phyloP scores from a whole-genome alignment of 176 grass and related monocot species.

The Musa schizocarpa region DNA sequence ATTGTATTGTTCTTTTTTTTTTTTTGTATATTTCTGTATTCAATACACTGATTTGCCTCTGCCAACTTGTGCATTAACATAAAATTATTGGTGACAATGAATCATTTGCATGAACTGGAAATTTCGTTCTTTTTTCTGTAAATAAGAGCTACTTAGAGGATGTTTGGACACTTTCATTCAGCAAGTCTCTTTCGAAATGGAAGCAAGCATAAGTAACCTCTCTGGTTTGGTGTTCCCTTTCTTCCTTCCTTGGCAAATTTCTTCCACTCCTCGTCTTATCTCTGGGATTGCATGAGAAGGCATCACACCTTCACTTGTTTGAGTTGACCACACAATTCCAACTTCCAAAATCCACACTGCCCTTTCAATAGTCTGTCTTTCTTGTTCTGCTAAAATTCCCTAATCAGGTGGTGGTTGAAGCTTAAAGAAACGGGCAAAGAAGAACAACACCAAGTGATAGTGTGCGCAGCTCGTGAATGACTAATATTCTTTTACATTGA shows the following conservation, averaged over 20 bases:
- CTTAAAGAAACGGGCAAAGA: not conserved
- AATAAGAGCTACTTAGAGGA: too few relatives aligned
- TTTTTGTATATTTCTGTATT: too few relatives aligned
- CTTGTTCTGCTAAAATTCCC: constrained; percentile 1
- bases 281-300: not conserved
- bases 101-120: too few relatives aligned
- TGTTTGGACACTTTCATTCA: not conserved
- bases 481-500: too few relatives aligned
- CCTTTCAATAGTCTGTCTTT: not conserved
- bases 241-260: not conserved
- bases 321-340: not conserved
- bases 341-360: not conserved
- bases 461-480: too few relatives aligned
- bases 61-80: too few relatives aligned
- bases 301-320: not conserved
- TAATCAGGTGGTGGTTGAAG: not conserved
- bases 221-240: not conserved
- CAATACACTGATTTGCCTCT: too few relatives aligned
- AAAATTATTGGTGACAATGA: too few relatives aligned
- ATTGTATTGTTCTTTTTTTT: too few relatives aligned
- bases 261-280: not conserved
- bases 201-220: not conserved
- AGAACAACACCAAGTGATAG: not conserved
- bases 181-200: not conserved
- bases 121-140: too few relatives aligned